Base-by-base conservation (phyloP, 2,329 filamentous ascomycete genomes). In the Colletotrichum sp. region DNA sequence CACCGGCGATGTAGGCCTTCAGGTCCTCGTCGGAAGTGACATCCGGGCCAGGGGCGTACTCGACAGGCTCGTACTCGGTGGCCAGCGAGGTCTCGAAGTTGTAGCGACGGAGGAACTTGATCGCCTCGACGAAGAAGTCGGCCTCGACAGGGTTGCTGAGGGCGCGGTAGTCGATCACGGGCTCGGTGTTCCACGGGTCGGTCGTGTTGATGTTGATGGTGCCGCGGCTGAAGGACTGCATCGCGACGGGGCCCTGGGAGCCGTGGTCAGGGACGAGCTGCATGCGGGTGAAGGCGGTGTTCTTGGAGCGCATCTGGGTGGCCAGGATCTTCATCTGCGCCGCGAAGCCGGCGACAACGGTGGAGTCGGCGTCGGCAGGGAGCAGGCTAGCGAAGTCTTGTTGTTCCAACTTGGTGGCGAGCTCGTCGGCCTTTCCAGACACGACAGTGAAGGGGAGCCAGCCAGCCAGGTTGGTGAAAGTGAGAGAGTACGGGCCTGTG, bases 91-190 rank as follows among this genome's bases (percentile, higher is more conserved):
- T 87, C 75, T 84, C 80, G 52, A 85, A 82, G 78, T 83, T 81
- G 69, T 81, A 83, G 4, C 83, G 80, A 28, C 81, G 81, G 24
- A 80, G 81, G 76, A 85, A 87, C 30, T 80, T 83, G 68, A 86
- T 76, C 68, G 82, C 83, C 70, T 86, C 84, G 21, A 84, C 78
- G 76, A 84, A 81, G 64, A 86, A 79, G 64, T 83, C 83, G 13
- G 82, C 73, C 70, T 87, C 85, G 9, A 86, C 74, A 0, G 84
- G 84, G 72, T 87, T 87, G 21, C 78, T 82, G 2, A 85, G 82
- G 3, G 83, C 82, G 9, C 84, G 80, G 73, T 85, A 85, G 78
- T 87, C 85, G 7, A 87, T 82, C 1, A 84, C 66, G 1, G 85
- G 85, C 66, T 83, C 81, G 4, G 78, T 79, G 18, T 78, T 75